Base-by-base conservation (phyloP, 495 filamentous ascomycete genomes). In the Neurospora sp. region DNA sequence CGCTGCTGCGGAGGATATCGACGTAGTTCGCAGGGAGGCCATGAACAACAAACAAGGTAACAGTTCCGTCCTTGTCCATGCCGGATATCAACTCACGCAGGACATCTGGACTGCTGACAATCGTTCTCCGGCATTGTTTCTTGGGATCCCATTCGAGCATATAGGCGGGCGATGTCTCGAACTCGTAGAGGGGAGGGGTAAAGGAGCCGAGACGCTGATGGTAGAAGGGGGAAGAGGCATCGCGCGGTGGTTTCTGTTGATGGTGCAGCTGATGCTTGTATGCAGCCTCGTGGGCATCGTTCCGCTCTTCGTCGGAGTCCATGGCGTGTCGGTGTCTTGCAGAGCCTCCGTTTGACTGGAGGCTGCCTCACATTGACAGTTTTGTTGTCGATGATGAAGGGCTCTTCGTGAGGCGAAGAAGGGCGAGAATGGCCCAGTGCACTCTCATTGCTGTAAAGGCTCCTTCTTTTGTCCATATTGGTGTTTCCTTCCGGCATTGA, bases 11-110 rank as follows among this genome's bases (percentile, higher is more conserved):
- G 8, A 82, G 35, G 1, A 65, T 74, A 0, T 73, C 41, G 7
- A 77, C 41, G 38, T 76, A 78, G 39, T 78, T 78, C 22, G 39
- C 44, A 6, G 77, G 76, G 31, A 77, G 47, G 20, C 77, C 79
- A 10, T 75, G 76, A 12, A 83, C 31, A 8, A 83, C 78, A n/a
- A 82, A 75, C 31, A 80, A 38, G 12, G 53, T 61, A 61, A 61
- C 27, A 16, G 53, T 35, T 61, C 20, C 75, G 72, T 9, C 65
- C 39, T 40, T 8, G 42, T 8, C 18, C 20, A 37, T 8, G 39
- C 70, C 18, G 14, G 16, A 16, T 14, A 27, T 3, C 18, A 39
- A 31, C n/a, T 35, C 37, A 40, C 73, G 73, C 53, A 80, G 71
- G n/a, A 72, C 74, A 6, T 76, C 75, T 1, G 71, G 72, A 42